Conservation (phyloP, 345 rosid species). For the Cardamine chenopodiifolia region DNA sequence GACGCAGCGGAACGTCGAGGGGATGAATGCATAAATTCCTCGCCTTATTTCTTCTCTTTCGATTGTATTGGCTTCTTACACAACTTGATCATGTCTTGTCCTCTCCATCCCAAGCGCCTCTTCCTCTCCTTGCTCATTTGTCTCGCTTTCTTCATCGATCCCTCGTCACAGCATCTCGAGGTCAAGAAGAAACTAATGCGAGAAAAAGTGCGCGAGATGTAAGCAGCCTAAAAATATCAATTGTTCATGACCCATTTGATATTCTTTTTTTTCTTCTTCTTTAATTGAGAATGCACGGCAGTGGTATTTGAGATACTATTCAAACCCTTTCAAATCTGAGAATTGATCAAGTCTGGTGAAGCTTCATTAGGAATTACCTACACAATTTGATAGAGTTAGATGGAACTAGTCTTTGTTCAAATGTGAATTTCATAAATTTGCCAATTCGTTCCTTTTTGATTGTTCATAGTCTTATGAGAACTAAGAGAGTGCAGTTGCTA, state of each 20-base stretch:
- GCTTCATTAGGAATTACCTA: not conserved
- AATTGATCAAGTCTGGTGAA: not conserved
- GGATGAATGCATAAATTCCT: not conserved
- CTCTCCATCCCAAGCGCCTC: conserved; percentile 21
- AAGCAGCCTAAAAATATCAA: conserved; percentile 25
- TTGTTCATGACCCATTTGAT: conserved; percentile 3
- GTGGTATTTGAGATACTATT: not conserved
- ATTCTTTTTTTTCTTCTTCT: not conserved
- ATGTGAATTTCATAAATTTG: not conserved
- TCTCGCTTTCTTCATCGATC: conserved; percentile 40
- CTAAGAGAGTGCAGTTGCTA: not conserved
- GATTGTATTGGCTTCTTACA: conserved; percentile 25
- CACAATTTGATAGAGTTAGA: not conserved
- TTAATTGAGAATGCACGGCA: not conserved
- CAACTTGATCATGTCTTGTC: conserved; percentile 14
- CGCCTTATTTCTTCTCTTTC: not conserved
- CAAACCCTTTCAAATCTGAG: not conserved
- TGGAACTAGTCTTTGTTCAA: not conserved
- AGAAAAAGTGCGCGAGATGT: conserved; percentile 87
- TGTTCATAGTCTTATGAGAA: conserved; percentile 1
- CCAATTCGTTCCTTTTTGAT: not conserved
- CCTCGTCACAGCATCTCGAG: conserved; percentile 48
- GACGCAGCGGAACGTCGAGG: conserved; percentile 3
- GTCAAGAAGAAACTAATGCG: conserved; percentile 70
- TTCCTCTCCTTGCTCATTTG: conserved; percentile 53